A percentile compares a stretch with the other conserved stretches of the same genome.
These are phyloP conservation scores for Suillus placidus DNA, from an alignment of 768 basidiomycete species.

Conservation along the genomic window DNA sequence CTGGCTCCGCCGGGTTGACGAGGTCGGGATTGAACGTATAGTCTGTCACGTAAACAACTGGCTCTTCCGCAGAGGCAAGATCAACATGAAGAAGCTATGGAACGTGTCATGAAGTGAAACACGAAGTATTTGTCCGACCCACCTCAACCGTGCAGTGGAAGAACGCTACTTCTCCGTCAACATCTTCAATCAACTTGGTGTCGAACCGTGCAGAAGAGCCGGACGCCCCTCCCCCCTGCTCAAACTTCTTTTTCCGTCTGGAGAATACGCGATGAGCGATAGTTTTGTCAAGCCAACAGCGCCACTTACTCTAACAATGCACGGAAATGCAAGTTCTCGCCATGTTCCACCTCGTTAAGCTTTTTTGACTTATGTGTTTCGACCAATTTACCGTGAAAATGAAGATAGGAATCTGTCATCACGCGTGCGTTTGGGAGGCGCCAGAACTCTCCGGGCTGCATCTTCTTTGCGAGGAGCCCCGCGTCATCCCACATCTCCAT, in stretches of 20 bases:
- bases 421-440: constrained; percentile 55
- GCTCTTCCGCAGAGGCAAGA: constrained; percentile 33
- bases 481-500: constrained; percentile 65
- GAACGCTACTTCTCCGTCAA: constrained; percentile 41
- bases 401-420: constrained; percentile 39
- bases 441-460: constrained; percentile 56
- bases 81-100: constrained; percentile 50
- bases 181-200: constrained; percentile 52
- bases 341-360: constrained; percentile 44
- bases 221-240: constrained; percentile 28
- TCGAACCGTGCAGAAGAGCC: constrained; percentile 38
- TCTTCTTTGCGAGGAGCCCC: constrained; percentile 39
- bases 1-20: constrained; percentile 26
- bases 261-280: constrained; percentile 8
- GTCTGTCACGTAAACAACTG: constrained; percentile 63
- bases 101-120: constrained; percentile 1
- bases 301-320: constrained; percentile 54
- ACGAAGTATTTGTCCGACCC: constrained; percentile 8
- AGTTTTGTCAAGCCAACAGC: constrained; percentile 1
- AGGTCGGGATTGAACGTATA: constrained; percentile 58
- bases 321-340: constrained; percentile 41
- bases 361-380: constrained; percentile 45
- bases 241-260: constrained; percentile 54
- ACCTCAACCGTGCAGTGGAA: constrained; percentile 67
- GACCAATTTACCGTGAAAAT: constrained; percentile 56